A percentile compares a stretch with the other conserved stretches of the same genome.
These are phyloP conservation scores for Leishmania mexicana DNA, from an alignment of 208 protist species.

Conservation along the genomic window DNA sequence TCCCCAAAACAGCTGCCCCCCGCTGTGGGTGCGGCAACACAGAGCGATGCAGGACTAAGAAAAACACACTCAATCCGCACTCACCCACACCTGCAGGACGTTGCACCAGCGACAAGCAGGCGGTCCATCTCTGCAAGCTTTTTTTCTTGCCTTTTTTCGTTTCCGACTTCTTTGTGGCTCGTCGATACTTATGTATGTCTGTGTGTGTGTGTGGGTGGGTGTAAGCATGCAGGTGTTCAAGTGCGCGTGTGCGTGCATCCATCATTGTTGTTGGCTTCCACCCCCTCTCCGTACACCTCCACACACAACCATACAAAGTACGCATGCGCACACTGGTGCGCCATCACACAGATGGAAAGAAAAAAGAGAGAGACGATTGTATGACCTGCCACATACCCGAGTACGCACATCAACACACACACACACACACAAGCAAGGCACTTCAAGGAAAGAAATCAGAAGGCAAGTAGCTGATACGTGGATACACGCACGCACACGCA, in stretches of 20 bases:
- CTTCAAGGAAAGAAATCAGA: not conserved
- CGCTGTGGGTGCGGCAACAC: not conserved
- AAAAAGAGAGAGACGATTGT: not conserved
- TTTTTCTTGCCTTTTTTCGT: not conserved
- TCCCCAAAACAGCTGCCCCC: not conserved
- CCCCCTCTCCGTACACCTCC: not conserved
- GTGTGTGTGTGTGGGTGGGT: not conserved
- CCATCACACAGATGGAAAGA: constrained; percentile 1
- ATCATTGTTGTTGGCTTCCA: not conserved
- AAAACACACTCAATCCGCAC: not conserved
- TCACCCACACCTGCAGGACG: not conserved
- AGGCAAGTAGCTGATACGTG: not conserved
- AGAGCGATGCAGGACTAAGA: not conserved
- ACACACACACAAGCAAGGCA: not conserved
- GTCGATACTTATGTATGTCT: not conserved
- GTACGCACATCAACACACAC: too few relatives aligned
- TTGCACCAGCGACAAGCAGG: not conserved
- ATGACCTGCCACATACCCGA: not conserved
- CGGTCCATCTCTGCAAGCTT: not conserved
- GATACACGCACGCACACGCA: not conserved
- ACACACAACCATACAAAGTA: not conserved
- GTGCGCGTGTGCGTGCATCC: not conserved
- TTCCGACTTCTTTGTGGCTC: not conserved
- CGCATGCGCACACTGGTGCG: not conserved
- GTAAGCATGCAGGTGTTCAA: not conserved